These are phyloP conservation scores for Agrocybe pediades DNA, from an alignment of 768 basidiomycete genomes.

Conservation along the genomic window DNA sequence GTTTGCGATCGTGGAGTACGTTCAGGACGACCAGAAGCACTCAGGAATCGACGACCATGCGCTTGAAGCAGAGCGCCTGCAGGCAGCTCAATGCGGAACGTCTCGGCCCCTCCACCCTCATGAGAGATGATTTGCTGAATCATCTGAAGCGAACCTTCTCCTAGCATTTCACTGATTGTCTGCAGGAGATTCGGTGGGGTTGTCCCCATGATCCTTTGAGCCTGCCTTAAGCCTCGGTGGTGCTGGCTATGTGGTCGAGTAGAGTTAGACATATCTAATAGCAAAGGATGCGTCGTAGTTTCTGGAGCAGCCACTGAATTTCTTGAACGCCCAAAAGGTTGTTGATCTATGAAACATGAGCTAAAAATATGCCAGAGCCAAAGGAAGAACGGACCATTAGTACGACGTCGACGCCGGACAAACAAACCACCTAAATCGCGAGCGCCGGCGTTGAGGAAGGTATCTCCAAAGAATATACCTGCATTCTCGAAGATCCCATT, in stretches of 20 bases:
- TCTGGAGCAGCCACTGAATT: constrained; percentile 56
- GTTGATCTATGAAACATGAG: constrained; percentile 42
- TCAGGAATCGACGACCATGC: constrained; percentile 55
- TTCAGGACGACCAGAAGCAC: constrained; percentile 67
- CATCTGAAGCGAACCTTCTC: constrained; percentile 78
- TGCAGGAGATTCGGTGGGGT: constrained; percentile 64
- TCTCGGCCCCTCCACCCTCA: constrained; percentile 57
- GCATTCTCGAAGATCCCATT: constrained; percentile 41
- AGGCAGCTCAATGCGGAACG: constrained; percentile 78
- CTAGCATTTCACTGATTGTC: constrained; percentile 81
- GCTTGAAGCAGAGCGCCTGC: constrained; percentile 58
- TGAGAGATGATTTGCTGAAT: constrained; percentile 81
- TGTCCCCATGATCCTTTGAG: constrained; percentile 55
- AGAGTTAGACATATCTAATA: constrained; percentile 61
- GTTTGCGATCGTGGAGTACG: constrained; percentile 42
- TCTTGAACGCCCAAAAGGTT: constrained; percentile 66
- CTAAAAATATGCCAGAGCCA: background rate
- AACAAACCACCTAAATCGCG: constrained; percentile 50
- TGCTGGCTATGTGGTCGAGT: constrained; percentile 47
- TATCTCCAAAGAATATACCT: constrained; percentile 57
- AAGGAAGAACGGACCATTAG: constrained; percentile 36
- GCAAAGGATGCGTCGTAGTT: constrained; percentile 78
- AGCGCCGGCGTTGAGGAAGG: constrained; percentile 47
- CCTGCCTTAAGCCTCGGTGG: constrained; percentile 52
- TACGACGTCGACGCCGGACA: constrained; percentile 56